These are phyloP conservation scores for Clitoria ternatea DNA, from an alignment of 306 rosid genomes.

Conservation along the genomic window DNA sequence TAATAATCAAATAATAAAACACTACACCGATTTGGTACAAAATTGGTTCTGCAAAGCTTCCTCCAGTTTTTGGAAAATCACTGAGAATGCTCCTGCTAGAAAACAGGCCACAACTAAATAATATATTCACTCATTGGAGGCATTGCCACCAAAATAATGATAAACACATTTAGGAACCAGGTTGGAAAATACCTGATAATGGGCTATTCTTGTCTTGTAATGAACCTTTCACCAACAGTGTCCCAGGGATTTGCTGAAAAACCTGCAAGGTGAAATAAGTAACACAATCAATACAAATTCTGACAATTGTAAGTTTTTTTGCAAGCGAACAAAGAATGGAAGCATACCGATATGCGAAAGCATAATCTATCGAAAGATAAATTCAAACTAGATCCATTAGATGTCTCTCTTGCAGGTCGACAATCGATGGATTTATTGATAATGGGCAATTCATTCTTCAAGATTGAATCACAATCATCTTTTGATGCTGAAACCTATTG, in stretches of 20 bases:
- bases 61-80: slow-evolving; percentile 53
- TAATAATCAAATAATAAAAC: slow-evolving; percentile 20
- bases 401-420: slow-evolving; percentile 25
- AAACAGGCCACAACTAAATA: background rate
- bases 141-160: background rate
- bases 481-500: slow-evolving; percentile 48
- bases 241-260: slow-evolving; percentile 85
- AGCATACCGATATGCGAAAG: slow-evolving; percentile 56
- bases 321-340: slow-evolving; percentile 14
- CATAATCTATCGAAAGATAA: slow-evolving; percentile 32
- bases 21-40: slow-evolving; percentile 30
- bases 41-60: slow-evolving; percentile 51
- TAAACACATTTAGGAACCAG: background rate
- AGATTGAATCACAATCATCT: slow-evolving; percentile 47
- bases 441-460: slow-evolving; percentile 35
- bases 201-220: slow-evolving; percentile 51
- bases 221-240: slow-evolving; percentile 82
- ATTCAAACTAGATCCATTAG: slow-evolving; percentile 30
- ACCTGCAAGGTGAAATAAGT: slow-evolving; percentile 39
- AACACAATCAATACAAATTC: slow-evolving; percentile 2
- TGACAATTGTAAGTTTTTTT: slow-evolving; percentile 16
- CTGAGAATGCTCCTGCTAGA: slow-evolving; percentile 57
- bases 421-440: too few species aligned
- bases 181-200: slow-evolving; percentile 51
- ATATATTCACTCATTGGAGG: background rate